Evolutionary conservation across 768 basidiomycete genomes (phyloP).

Genomic region (Scleroderma bovista): DNA sequence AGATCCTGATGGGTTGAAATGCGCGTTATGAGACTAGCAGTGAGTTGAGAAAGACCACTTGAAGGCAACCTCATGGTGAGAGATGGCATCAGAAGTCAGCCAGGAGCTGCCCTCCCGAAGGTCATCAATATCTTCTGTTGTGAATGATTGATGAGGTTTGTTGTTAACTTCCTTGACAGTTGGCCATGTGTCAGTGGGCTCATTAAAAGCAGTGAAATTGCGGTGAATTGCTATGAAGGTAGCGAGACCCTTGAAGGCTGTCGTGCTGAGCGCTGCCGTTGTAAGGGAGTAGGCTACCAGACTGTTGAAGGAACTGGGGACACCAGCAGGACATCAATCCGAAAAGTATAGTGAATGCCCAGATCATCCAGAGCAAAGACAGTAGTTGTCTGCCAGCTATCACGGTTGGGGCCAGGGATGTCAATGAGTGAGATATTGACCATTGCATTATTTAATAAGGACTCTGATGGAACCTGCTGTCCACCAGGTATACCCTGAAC

Average conservation of each 20-base stretch:
- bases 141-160: constrained; percentile 57
- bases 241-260: constrained; percentile 54
- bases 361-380: constrained; percentile 85
- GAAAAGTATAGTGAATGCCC: constrained; percentile 57
- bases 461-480: constrained; percentile 74
- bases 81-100: constrained; percentile 63
- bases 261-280: constrained; percentile 46
- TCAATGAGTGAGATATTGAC: constrained; percentile 98
- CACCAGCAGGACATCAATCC: constrained; percentile 45
- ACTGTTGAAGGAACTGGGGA: constrained; percentile 54
- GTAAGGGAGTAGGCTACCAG: constrained; percentile 51
- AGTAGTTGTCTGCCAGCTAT: constrained; percentile 91
- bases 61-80: constrained; percentile 53
- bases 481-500: constrained; percentile 86
- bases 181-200: constrained; percentile 55
- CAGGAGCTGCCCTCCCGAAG: constrained; percentile 76
- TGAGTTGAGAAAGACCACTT: constrained; percentile 73
- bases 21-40: constrained; percentile 30
- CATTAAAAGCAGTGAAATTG: constrained; percentile 52
- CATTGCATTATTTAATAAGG: constrained; percentile 89
- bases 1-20: constrained; percentile 18
- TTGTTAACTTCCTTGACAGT: constrained; percentile 47
- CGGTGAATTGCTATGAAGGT: constrained; percentile 63
- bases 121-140: constrained; percentile 69
- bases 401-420: constrained; percentile 94